Conservation (phyloP, 1,284 basidiomycete species). For the Pseudozyma hubeiensis region DNA sequence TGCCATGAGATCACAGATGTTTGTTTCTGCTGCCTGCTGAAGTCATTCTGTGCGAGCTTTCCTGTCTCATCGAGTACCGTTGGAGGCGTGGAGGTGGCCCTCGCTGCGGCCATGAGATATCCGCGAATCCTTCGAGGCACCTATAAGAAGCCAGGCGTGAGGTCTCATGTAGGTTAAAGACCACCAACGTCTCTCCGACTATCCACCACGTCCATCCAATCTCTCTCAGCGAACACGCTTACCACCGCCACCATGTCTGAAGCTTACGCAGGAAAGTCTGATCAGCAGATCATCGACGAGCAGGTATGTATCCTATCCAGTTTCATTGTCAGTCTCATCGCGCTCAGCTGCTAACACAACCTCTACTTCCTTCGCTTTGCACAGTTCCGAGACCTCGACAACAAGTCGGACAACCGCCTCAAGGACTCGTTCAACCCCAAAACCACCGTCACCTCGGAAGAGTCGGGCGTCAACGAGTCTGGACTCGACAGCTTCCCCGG, state of each 20-base stretch:
- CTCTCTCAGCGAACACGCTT: not conserved
- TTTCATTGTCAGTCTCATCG: not conserved
- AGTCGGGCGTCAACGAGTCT: conserved; percentile 57
- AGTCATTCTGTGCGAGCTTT: conserved; percentile 14
- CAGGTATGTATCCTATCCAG: conserved; percentile 21
- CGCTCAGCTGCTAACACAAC: not conserved
- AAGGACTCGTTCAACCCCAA: conserved; percentile 52
- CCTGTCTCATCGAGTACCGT: no score
- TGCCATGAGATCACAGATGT: conserved; percentile 24
- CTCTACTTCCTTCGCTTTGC: not conserved
- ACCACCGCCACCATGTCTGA: conserved; percentile 48
- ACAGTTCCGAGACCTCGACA: conserved; percentile 42
- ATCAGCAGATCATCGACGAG: conserved; percentile 62
- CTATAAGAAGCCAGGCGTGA: conserved; percentile 4
- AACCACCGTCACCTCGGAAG: conserved; percentile 51
- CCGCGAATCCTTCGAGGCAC: not conserved
- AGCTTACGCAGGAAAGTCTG: conserved; percentile 56
- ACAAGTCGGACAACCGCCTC: conserved; percentile 50
- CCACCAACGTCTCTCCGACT: not conserved
- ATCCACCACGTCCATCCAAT: not conserved
- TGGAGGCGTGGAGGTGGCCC: no score
- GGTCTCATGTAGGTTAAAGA: no score
- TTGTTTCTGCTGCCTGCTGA: conserved; percentile 11
- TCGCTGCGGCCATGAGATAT: not conserved
- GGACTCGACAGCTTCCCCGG: conserved; percentile 53